Conservation (phyloP, 2,329 filamentous ascomycete species). For the Pestalotiopsis sp. region DNA sequence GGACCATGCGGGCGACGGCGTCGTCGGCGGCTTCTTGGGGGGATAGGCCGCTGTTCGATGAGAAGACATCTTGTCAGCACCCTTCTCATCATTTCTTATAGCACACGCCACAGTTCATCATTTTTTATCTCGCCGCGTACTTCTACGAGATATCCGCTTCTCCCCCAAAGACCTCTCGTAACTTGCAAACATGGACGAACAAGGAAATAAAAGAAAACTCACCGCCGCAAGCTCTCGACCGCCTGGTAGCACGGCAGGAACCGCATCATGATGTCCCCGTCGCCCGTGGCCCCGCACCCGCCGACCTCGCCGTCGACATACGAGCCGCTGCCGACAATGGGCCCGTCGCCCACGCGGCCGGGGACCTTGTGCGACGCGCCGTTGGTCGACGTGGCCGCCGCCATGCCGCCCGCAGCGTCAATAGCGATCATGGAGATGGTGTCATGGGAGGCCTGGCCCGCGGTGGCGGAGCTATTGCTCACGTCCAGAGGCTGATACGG, state of each 20-base stretch:
- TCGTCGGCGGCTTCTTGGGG: slow-evolving; percentile 53
- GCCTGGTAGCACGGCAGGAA: slow-evolving; percentile 61
- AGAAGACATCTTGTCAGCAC: background rate
- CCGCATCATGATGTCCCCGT: slow-evolving; percentile 61
- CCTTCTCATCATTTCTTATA: no score
- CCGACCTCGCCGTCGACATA: slow-evolving; percentile 58
- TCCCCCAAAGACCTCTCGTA: no score
- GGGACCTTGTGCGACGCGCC: slow-evolving; percentile 57
- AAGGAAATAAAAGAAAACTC: background rate
- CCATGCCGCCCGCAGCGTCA: slow-evolving; percentile 46
- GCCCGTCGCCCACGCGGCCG: slow-evolving; percentile 58
- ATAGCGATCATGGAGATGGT: slow-evolving; percentile 58
- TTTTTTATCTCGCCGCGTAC: no score
- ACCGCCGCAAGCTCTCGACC: slow-evolving; percentile 51
- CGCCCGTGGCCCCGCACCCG: slow-evolving; percentile 58
- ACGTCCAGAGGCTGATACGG: slow-evolving; percentile 44
- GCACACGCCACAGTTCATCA: no score
- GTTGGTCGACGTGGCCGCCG: slow-evolving; percentile 59
- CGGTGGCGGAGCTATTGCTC: slow-evolving; percentile 17
- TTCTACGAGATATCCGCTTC: no score
- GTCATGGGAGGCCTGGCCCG: slow-evolving; percentile 41
- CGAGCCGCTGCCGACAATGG: slow-evolving; percentile 56
- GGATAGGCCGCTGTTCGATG: slow-evolving; percentile 39
- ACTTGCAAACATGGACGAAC: background rate
- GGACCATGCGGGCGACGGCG: slow-evolving; percentile 50